Conservation (phyloP, 495 filamentous ascomycete species). For the Neurospora tetraspora region DNA sequence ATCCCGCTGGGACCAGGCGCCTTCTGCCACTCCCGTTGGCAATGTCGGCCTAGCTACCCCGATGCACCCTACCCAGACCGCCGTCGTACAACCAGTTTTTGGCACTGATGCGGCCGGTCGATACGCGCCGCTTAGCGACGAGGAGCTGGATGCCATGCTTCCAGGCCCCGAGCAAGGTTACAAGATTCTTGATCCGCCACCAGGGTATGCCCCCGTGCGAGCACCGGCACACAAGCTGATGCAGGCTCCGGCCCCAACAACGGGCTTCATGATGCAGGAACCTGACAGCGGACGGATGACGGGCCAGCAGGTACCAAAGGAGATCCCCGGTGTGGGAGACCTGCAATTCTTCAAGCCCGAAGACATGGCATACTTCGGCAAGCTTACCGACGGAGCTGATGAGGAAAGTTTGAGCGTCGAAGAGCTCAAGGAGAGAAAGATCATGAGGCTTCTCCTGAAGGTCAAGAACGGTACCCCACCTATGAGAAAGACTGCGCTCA, state of each 20-base stretch:
- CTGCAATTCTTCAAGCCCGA: constrained; percentile 98
- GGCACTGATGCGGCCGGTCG: constrained; percentile 73
- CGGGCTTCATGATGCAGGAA: constrained; percentile 97
- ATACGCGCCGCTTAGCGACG: constrained; percentile 75
- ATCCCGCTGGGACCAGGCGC: constrained; percentile 86
- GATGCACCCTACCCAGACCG: constrained; percentile 68
- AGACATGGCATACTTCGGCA: constrained; percentile 99
- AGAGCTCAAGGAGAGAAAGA: constrained; percentile 95
- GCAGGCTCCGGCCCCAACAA: constrained; percentile 59
- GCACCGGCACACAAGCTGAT: constrained; percentile 67
- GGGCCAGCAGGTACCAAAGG: constrained; percentile 88
- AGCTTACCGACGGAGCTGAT: constrained; percentile 89
- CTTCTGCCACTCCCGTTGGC: constrained; percentile 74
- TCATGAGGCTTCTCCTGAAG: constrained; percentile 92
- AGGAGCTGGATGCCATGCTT: constrained; percentile 87
- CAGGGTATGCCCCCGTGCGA: constrained; percentile 81
- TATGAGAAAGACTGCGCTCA: constrained; percentile 98
- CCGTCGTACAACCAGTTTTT: constrained; percentile 50
- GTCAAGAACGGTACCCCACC: constrained; percentile 99
- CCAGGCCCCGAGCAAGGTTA: constrained; percentile 73
- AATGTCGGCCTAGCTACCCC: constrained; percentile 75
- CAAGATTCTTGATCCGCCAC: constrained; percentile 84
- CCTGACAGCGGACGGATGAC: constrained; percentile 68
- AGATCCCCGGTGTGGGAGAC: constrained; percentile 95
- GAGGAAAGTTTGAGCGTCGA: constrained; percentile 88